Percentiles rank a stretch among this genome's conserved stretches.
Evolutionary conservation across 768 basidiomycete species (phyloP).

Genomic region (Boletus coccyginus): DNA sequence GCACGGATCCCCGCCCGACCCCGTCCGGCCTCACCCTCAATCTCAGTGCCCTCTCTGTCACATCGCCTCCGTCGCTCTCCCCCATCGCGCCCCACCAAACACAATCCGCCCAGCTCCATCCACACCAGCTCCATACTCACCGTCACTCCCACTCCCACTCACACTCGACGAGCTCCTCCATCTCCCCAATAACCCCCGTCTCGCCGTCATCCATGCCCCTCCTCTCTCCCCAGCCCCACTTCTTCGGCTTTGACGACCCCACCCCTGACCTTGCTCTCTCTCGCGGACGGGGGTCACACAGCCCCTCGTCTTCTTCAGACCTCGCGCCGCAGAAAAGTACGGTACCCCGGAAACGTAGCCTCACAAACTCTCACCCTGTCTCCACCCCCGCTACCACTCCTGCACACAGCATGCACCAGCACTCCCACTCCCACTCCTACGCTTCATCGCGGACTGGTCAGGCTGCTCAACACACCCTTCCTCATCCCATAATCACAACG

Average conservation of each 20-base stretch:
- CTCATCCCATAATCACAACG: slow-evolving; percentile 33
- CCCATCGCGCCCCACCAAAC: slow-evolving; percentile 52
- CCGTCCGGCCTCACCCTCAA: slow-evolving; percentile 60
- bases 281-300: slow-evolving; percentile 36
- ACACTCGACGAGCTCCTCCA: slow-evolving; percentile 25
- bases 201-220: slow-evolving; percentile 45
- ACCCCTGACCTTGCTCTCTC: slow-evolving; percentile 28
- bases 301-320: slow-evolving; percentile 45
- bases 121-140: slow-evolving; percentile 55
- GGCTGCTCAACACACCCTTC: slow-evolving; percentile 6
- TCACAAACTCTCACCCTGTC: slow-evolving; percentile 45
- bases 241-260: slow-evolving; percentile 48
- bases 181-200: slow-evolving; percentile 60
- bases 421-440: slow-evolving; percentile 28
- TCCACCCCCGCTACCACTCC: slow-evolving; percentile 5
- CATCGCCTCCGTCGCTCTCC: slow-evolving; percentile 64
- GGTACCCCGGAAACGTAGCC: slow-evolving; percentile 66
- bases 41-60: slow-evolving; percentile 61
- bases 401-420: slow-evolving; percentile 21
- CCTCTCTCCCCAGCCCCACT: slow-evolving; percentile 41
- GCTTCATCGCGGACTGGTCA: slow-evolving; percentile 14
- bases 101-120: slow-evolving; percentile 50
- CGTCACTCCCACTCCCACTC: slow-evolving; percentile 22
- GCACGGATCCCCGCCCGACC: slow-evolving; percentile 18
- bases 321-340: slow-evolving; percentile 40